Base-by-base conservation (phyloP, 169 alveolate genomes). In the Nephromyces sp. region DNA sequence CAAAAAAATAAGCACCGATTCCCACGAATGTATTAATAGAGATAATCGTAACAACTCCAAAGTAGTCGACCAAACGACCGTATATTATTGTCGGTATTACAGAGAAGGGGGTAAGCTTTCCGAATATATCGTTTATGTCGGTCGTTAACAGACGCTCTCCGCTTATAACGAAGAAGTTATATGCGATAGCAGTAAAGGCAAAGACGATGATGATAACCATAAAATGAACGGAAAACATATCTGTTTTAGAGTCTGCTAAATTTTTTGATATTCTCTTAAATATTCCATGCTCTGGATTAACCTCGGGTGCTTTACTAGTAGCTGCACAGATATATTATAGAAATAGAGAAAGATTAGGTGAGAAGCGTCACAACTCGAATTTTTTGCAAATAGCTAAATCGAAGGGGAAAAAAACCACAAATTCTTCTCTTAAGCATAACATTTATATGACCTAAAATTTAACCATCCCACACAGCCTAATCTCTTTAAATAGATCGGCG, bases 41-140 rank as follows among this genome's bases (percentile, higher is more conserved):
- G 15, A 74, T 64, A 6, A 66, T 61, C 24, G 69, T 63, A 5
- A 68, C 6, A 31, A 76, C 70, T 32, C 82, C 82, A 6, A 68
- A 27, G 3, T 6, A 1, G 28, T 76, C 82, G 35, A 77, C 68
- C 8, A 76, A 25, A 32, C 70, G 69, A 32, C 82, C 82, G 35
- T 67, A 29, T 25, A 76, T 35, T 65, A 76, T 76, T 69, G 77
- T 67, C 32, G 82, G 82, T 32, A n/a, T n/a, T 15, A 43, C 15
- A 43, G 25, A 15, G 15, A 77, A 70, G 0, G 83, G 83, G 66
- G 66, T 22, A 6, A 69, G 70, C 34, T 69, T 53, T 31, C 83
- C 83, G 67, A 77, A 66, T 35, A 77, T 70, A 71, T 77, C 69
- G 68, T 77, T 77, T 34, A 70, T 78, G 32, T 68, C 68, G 53